phyloP scores from a whole-genome alignment of 495 filamentous ascomycete genomes.

The Neurospora sp. region DNA sequence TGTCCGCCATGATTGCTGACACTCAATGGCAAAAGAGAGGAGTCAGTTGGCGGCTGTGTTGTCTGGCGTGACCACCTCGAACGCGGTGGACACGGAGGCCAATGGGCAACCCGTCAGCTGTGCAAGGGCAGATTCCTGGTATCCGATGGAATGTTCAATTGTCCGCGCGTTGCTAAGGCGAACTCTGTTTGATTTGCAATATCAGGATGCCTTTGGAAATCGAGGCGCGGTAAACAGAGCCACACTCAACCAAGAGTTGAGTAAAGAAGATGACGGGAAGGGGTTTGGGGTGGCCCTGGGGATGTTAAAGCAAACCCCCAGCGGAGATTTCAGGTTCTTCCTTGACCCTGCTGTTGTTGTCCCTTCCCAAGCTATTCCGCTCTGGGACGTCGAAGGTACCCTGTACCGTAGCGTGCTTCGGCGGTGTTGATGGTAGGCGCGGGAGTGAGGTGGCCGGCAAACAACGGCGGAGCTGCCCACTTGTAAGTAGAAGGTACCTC shows the following conservation, averaged over 20 bases:
- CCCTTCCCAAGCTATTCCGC: not conserved
- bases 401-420: not conserved
- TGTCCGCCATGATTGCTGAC: not conserved
- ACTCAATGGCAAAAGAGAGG: not conserved
- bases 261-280: not conserved
- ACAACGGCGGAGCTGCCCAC: not conserved
- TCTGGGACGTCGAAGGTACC: not conserved
- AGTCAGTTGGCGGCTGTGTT: not conserved
- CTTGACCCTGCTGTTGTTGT: not conserved
- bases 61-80: not conserved
- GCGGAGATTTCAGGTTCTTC: not conserved
- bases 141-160: not conserved
- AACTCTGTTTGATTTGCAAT: not conserved
- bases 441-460: not conserved
- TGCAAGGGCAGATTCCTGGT: not conserved
- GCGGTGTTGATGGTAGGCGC: not conserved
- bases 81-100: not conserved
- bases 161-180: not conserved
- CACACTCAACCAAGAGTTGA: not conserved
- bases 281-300: not conserved
- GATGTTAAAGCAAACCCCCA: not conserved
- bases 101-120: not conserved
- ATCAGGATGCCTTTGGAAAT: not conserved
- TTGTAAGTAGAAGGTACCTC: not conserved
- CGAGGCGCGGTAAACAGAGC: not conserved